Base-by-base conservation (phyloP, 2,329 filamentous ascomycete genomes). In the Bipolaris zeicola region DNA sequence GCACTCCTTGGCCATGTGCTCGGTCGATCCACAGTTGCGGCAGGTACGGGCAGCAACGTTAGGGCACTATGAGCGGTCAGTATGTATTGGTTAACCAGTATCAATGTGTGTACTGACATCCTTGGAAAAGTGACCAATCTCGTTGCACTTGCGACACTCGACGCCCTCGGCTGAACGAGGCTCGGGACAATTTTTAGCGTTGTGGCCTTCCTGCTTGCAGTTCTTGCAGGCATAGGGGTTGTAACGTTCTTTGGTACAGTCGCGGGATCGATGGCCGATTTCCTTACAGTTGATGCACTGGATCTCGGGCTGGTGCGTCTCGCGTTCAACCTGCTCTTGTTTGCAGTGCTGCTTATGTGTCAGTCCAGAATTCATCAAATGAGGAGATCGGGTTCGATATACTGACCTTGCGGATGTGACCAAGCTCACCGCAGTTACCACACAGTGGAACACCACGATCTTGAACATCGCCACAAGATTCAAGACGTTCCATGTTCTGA, bases 201-300 rank as follows among this genome's bases (percentile, higher is more conserved):
- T 69, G 41, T 72, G 69, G 7, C 72, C 69, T 28, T 75, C 77
- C 70, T 75, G 78, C 83, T 83, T 84, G 78, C 88, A 90, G 70
- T 90, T 90, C 71, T 83, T 85, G 82, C 88, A 90, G 6, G 85
- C 86, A 62, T 83, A 87, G 54, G 80, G 86, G 77, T 89, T 85
- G 28, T 85, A 76, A 47, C 89, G 77, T 55, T 74, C 72, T 54
- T 77, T 68, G 4, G 72, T 72, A 56, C 89, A 92, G 63, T 92
- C 88, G 49, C 89, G 86, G 49, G 87, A 77, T 55, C 88, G 87
- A 66, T 91, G 89, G 8, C 88, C 88, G 24, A 80, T 76, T 37
- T 82, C 80, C 3, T 82, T 77, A 62, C 89, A 91, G 76, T 91
- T 88, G 77, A 79, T 83, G 71, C 89, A 92, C 44, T 79, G 80